Percentiles rank a stretch among this genome's conserved stretches.
Evolutionary conservation across 768 basidiomycete species (phyloP).

Genomic region (Phlebiopsis gigantea): DNA sequence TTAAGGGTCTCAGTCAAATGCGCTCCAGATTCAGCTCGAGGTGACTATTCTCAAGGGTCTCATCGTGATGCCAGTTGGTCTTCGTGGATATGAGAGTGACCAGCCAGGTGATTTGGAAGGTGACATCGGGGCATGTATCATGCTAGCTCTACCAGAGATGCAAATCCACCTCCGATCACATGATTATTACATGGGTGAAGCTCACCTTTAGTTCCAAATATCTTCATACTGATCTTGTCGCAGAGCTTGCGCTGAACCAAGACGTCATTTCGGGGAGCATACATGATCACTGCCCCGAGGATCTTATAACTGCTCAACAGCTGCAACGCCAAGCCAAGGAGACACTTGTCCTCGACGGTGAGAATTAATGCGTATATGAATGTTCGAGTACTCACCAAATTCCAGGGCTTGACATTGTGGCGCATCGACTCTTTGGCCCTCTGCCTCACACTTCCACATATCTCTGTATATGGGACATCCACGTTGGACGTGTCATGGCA

Average conservation of each 20-base stretch:
- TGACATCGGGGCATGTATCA: constrained; percentile 48
- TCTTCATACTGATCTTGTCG: not conserved
- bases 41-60: constrained; percentile 47
- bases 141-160: constrained; percentile 58
- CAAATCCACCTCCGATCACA: constrained; percentile 76
- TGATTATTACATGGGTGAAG: constrained; percentile 83
- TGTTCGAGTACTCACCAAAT: not conserved
- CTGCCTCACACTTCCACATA: constrained; percentile 82
- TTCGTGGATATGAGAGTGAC: constrained; percentile 54
- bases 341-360: constrained; percentile 47
- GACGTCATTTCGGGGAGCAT: constrained; percentile 53
- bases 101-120: constrained; percentile 18
- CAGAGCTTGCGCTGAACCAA: constrained; percentile 78
- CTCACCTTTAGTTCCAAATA: too few relatives aligned
- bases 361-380: constrained; percentile 7
- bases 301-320: constrained; percentile 27
- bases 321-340: constrained; percentile 23
- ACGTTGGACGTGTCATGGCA: constrained; percentile 58
- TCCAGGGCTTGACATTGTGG: constrained; percentile 70
- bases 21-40: constrained; percentile 68
- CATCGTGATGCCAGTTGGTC: constrained; percentile 60
- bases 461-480: constrained; percentile 89
- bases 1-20: constrained; percentile 55
- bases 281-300: constrained; percentile 40
- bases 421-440: constrained; percentile 86